These are phyloP conservation scores for Colletotrichum eleusines DNA, from an alignment of 2,329 filamentous ascomycete genomes.

Conservation along the genomic window DNA sequence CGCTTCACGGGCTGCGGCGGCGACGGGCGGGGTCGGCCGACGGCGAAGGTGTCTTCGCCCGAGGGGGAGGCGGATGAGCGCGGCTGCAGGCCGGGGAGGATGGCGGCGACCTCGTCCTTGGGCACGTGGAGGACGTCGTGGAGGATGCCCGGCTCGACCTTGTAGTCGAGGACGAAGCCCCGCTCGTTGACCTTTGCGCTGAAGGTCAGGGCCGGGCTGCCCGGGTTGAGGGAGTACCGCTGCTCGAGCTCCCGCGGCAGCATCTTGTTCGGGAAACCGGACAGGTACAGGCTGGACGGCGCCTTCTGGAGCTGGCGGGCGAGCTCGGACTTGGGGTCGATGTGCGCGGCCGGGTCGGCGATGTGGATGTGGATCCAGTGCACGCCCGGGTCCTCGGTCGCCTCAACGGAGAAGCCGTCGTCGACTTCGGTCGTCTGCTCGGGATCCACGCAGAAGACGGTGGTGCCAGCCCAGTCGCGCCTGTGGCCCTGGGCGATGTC, in stretches of 20 bases:
- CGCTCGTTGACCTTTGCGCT: conserved; percentile 67
- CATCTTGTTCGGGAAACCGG: conserved; percentile 70
- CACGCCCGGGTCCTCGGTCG: conserved; percentile 62
- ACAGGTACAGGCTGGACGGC: conserved; percentile 70
- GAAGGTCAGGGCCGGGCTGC: conserved; percentile 70
- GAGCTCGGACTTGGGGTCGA: conserved; percentile 69
- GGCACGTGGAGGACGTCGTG: conserved; percentile 69
- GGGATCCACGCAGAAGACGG: conserved; percentile 80
- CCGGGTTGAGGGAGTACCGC: conserved; percentile 65
- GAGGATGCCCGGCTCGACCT: conserved; percentile 66
- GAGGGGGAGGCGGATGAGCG: not conserved
- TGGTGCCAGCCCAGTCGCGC: conserved; percentile 68
- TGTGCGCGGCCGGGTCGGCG: conserved; percentile 81
- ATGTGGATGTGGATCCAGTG: conserved; percentile 84
- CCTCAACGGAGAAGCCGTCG: conserved; percentile 80
- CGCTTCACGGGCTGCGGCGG: conserved; percentile 50
- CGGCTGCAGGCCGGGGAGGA: conserved; percentile 22
- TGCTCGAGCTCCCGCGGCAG: conserved; percentile 58
- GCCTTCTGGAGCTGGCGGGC: conserved; percentile 72
- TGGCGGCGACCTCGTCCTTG: conserved; percentile 34
- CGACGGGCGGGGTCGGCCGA: conserved; percentile 50
- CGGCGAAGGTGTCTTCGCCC: conserved; percentile 45
- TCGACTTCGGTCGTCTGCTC: conserved; percentile 78
- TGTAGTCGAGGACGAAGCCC: conserved; percentile 66
- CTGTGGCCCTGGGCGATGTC: conserved; percentile 65